A percentile compares a stretch with the other conserved stretches of the same genome.
Conservation (phyloP, 768 basidiomycete species). For the Candolleomyces aberdarensis region DNA sequence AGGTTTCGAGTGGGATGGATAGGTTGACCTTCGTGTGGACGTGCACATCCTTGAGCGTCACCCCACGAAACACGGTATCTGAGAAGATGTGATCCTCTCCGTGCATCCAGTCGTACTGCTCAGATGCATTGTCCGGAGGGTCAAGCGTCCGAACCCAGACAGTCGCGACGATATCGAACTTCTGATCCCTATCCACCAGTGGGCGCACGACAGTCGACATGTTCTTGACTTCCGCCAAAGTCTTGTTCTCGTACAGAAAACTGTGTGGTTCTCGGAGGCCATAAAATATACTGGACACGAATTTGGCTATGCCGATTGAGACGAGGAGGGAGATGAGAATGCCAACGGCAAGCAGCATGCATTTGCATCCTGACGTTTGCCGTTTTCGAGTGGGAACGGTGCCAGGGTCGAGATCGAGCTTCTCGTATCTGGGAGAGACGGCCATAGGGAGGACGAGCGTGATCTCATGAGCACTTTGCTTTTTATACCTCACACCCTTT, state of each 20-base stretch:
- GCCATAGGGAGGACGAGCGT: background rate
- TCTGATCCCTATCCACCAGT: constrained; percentile 13
- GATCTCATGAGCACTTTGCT: background rate
- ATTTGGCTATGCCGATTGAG: background rate
- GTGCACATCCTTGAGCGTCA: constrained; percentile 25
- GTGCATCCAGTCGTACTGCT: background rate
- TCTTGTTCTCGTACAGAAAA: background rate
- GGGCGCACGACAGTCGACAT: constrained; percentile 10
- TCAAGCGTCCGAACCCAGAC: constrained; percentile 12
- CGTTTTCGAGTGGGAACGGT: background rate
- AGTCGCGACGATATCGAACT: constrained; percentile 17
- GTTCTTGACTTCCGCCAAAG: background rate
- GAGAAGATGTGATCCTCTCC: background rate
- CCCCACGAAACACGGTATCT: constrained; percentile 25
- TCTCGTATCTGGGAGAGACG: background rate
- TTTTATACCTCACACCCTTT: background rate
- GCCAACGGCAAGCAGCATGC: background rate
- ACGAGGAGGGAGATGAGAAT: background rate
- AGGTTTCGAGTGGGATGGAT: constrained; percentile 26
- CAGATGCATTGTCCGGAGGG: background rate
- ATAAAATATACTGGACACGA: background rate
- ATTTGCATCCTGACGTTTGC: constrained; percentile 3
- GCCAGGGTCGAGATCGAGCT: constrained; percentile 7
- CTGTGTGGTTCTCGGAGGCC: background rate
- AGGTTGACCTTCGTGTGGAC: constrained; percentile 21